phyloP scores from a whole-genome alignment of 768 basidiomycete genomes.

The Leccinum olivaceopallidum region DNA sequence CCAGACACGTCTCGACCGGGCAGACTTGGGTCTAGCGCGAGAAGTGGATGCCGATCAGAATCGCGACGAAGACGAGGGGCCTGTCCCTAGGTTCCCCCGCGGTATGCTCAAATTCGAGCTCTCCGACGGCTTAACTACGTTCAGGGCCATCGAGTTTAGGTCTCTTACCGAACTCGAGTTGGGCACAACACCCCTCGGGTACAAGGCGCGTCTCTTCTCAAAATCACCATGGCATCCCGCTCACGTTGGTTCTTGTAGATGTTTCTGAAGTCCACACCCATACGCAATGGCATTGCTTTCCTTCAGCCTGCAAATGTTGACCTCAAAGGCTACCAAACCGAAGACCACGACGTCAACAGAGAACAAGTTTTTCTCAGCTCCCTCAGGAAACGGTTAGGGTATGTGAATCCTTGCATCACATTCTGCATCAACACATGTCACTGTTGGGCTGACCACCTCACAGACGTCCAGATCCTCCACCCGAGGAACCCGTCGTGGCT shows the following conservation, averaged over 20 bases:
- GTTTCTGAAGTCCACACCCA: constrained; percentile 63
- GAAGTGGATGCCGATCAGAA: constrained; percentile 47
- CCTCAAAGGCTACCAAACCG: constrained; percentile 60
- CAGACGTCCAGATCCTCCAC: constrained; percentile 30
- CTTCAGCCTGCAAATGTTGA: constrained; percentile 70
- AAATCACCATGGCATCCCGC: neutral
- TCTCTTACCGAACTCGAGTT: constrained; percentile 64
- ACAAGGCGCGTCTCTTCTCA: constrained; percentile 54
- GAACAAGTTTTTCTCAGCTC: constrained; percentile 59
- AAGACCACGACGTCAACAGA: constrained; percentile 63
- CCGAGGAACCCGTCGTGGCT: constrained; percentile 10
- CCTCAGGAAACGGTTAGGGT: constrained; percentile 71
- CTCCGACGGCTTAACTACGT: constrained; percentile 68
- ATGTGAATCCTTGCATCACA: constrained; percentile 23
- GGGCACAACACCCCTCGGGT: constrained; percentile 78
- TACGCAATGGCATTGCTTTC: constrained; percentile 72
- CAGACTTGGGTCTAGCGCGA: constrained; percentile 42
- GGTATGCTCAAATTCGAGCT: constrained; percentile 76
- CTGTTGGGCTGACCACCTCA: neutral
- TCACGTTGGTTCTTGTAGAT: constrained; percentile 44
- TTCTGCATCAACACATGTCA: neutral
- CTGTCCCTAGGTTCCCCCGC: constrained; percentile 79
- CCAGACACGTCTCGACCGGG: constrained; percentile 61
- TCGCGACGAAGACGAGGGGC: constrained; percentile 61
- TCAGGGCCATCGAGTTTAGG: constrained; percentile 81